Evolutionary conservation across 176 grass and related monocot species (phyloP).

Genomic region (Elymus sibiricus): DNA sequence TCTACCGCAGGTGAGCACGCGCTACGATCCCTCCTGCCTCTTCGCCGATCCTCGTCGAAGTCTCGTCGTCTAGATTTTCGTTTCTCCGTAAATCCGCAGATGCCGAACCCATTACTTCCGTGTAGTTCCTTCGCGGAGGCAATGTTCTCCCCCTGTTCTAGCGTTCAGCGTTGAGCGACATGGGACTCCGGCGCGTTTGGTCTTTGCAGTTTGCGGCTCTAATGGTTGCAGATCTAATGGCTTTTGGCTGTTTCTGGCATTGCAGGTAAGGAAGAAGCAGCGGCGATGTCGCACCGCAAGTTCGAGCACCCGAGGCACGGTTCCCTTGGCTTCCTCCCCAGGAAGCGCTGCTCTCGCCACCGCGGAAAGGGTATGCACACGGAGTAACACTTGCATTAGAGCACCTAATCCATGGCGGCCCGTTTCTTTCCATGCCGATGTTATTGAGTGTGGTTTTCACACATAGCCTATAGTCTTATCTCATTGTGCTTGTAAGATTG

Average conservation of each 20-base stretch:
- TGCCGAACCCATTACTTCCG: background rate
- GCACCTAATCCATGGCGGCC: too few relatives aligned
- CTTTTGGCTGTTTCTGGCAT: background rate
- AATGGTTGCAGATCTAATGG: background rate
- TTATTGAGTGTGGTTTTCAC: background rate
- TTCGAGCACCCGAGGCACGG: slow-evolving; percentile 99
- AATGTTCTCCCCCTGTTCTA: background rate
- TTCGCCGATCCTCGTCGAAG: too few relatives aligned
- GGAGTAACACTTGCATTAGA: background rate
- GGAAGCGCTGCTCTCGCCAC: slow-evolving; percentile 84
- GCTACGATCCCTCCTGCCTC: background rate
- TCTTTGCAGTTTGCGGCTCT: background rate
- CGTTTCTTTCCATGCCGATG: background rate
- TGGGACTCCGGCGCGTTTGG: background rate
- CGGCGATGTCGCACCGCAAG: slow-evolving; percentile 88
- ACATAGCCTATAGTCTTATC: background rate
- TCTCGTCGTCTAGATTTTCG: background rate
- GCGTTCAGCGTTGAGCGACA: background rate
- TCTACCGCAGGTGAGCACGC: slow-evolving; percentile 27
- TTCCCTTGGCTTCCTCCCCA: slow-evolving; percentile 92
- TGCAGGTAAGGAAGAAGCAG: slow-evolving; percentile 54
- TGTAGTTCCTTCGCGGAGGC: background rate
- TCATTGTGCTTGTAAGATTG: background rate
- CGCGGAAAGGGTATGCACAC: slow-evolving; percentile 76
- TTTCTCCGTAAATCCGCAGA: too few relatives aligned